Evolutionary conservation across 2,329 filamentous ascomycete species (phyloP).

Genomic region (Penicillium hordei): DNA sequence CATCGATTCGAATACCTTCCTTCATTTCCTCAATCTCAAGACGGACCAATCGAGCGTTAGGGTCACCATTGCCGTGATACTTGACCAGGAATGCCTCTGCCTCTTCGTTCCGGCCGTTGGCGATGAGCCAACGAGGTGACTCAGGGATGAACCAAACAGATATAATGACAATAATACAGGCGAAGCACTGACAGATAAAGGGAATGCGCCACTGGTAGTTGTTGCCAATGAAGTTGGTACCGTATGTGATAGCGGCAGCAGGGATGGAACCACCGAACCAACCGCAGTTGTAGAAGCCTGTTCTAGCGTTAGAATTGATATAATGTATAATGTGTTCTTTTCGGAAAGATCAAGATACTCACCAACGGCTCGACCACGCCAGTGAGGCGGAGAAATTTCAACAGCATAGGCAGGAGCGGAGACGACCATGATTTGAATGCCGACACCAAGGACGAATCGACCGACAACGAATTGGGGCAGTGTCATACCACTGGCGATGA

Average conservation of each 20-base stretch:
- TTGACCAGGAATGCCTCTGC: slow-evolving; percentile 26
- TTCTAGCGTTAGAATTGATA: neutral
- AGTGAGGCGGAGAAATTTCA: slow-evolving; percentile 52
- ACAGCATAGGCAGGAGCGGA: slow-evolving; percentile 52
- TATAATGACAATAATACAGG: slow-evolving; percentile 56
- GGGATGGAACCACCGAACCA: slow-evolving; percentile 56
- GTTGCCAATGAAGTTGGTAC: slow-evolving; percentile 46
- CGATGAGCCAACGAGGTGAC: slow-evolving; percentile 55
- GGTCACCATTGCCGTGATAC: slow-evolving; percentile 31
- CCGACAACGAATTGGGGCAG: slow-evolving; percentile 48
- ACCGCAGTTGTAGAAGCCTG: slow-evolving; percentile 54
- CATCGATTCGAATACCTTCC: slow-evolving; percentile 46
- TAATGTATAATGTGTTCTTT: neutral
- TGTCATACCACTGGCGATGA: slow-evolving; percentile 42
- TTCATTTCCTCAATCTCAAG: slow-evolving; percentile 32
- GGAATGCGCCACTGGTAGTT: slow-evolving; percentile 62
- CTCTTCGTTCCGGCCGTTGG: slow-evolving; percentile 26
- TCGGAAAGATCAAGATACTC: slow-evolving; percentile 4
- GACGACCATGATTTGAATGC: slow-evolving; percentile 52
- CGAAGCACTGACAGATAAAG: slow-evolving; percentile 65
- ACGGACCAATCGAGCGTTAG: slow-evolving; percentile 26
- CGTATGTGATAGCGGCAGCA: slow-evolving; percentile 52
- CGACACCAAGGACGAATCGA: slow-evolving; percentile 50
- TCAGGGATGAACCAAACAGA: slow-evolving; percentile 67
- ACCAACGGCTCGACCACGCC: slow-evolving; percentile 52